Percentiles rank a stretch among this genome's conserved stretches.
Conservation (phyloP, 306 rosid species). For the Alnus rubra region DNA sequence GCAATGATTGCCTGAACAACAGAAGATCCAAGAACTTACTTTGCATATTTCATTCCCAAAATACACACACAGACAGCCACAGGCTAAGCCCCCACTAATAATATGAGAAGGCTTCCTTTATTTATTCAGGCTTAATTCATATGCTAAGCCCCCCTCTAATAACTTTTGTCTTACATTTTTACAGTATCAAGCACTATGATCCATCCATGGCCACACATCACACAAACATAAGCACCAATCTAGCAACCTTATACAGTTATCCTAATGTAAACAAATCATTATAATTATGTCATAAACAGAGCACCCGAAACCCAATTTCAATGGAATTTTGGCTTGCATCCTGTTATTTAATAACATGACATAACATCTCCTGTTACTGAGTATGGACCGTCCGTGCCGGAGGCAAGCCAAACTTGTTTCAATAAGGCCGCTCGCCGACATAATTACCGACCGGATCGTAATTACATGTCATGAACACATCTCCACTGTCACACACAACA, state of each 20-base stretch:
- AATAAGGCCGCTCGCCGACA: constrained; percentile 70
- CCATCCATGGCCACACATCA: not conserved
- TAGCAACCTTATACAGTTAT: no score
- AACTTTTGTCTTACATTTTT: not conserved
- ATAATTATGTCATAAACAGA: not conserved
- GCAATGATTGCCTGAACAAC: not conserved
- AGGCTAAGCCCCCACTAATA: no score
- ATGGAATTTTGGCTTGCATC: no score
- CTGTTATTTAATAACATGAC: no score
- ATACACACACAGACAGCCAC: not conserved
- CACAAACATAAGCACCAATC: not conserved
- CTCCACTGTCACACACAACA: constrained; percentile 68
- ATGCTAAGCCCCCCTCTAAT: not conserved
- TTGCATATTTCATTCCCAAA: not conserved
- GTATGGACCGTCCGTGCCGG: no score
- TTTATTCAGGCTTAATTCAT: not conserved
- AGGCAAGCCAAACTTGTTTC: not conserved
- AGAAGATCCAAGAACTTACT: not conserved
- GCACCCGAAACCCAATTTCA: not conserved
- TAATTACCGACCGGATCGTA: constrained; percentile 83
- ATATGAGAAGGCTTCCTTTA: not conserved
- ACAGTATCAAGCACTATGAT: not conserved
- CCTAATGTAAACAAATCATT: not conserved
- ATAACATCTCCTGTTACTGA: no score
- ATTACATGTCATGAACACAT: constrained; percentile 86